Conservation (phyloP, 2,329 filamentous ascomycete species). For the Huntiella omanensis region DNA sequence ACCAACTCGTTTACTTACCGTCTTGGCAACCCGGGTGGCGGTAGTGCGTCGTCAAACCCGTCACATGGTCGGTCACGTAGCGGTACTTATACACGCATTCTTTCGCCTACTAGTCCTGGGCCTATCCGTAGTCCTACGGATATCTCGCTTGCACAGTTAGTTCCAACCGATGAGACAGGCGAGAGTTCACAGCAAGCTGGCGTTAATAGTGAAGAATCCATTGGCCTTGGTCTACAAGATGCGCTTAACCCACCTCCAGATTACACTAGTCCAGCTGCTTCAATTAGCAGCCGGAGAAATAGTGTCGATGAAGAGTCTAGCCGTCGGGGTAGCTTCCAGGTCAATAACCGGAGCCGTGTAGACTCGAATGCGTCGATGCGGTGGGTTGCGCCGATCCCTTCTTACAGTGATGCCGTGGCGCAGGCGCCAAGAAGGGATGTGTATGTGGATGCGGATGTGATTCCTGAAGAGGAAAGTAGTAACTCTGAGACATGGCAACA, state of each 20-base stretch:
- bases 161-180: slow-evolving; percentile 51
- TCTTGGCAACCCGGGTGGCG: slow-evolving; percentile 18
- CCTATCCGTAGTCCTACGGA: slow-evolving; percentile 84
- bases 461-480: no score
- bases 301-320: slow-evolving; percentile 38
- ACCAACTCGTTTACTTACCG: slow-evolving; percentile 23
- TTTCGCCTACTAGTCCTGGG: slow-evolving; percentile 67
- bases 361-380: slow-evolving; percentile 26
- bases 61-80: slow-evolving; percentile 57
- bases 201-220: slow-evolving; percentile 1
- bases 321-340: slow-evolving; percentile 26
- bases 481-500: no score
- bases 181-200: slow-evolving; percentile 35
- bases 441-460: no score
- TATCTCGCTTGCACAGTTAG: slow-evolving; percentile 78
- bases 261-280: slow-evolving; percentile 47
- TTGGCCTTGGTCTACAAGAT: slow-evolving; percentile 32
- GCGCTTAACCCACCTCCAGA: slow-evolving; percentile 48
- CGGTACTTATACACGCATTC: slow-evolving; percentile 51
- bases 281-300: slow-evolving; percentile 32
- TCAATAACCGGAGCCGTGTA: slow-evolving; percentile 31
- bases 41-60: slow-evolving; percentile 21
- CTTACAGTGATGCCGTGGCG: slow-evolving; percentile 57
- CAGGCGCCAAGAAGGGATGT: slow-evolving; percentile 20
- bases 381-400: slow-evolving; percentile 53